These are phyloP conservation scores for Actinomortierella wolfii DNA, from an alignment of 371 early-diverging fungal species.

Conservation along the genomic window DNA sequence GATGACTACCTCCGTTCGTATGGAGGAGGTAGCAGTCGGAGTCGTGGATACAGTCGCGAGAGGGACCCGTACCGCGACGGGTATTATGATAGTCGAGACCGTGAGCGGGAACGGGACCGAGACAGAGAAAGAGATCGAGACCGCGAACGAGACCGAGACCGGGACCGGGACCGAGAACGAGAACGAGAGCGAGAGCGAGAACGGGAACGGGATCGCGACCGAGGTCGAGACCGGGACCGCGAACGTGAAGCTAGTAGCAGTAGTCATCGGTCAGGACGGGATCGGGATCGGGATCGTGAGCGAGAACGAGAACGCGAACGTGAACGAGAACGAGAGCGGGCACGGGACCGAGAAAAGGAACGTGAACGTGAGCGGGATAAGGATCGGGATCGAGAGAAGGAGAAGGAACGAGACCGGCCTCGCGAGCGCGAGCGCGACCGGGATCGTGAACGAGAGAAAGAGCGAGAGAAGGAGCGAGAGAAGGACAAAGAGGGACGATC, in stretches of 20 bases:
- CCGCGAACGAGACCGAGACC: background rate
- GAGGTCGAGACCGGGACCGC: slow-evolving; percentile 2
- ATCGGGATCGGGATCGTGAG: background rate
- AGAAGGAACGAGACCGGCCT: background rate
- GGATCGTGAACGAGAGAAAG: background rate
- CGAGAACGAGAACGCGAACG: background rate
- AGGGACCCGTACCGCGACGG: no score
- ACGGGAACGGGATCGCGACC: slow-evolving; percentile 11
- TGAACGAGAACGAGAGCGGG: background rate
- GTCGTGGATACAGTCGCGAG: no score
- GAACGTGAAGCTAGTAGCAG: background rate
- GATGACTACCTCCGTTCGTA: no score
- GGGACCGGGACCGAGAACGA: background rate
- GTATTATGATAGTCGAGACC: no score
- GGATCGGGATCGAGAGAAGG: background rate
- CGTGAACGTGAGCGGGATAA: background rate
- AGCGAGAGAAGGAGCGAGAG: background rate
- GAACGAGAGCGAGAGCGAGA: slow-evolving; percentile 7
- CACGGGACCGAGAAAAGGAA: background rate
- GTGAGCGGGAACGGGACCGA: background rate
- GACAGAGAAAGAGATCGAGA: background rate
- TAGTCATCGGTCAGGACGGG: background rate
- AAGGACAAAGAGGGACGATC: background rate
- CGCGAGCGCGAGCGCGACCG: background rate
- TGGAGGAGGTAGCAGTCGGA: no score